These are phyloP conservation scores for Ophidiomyces ophidiicola DNA, from an alignment of 2,329 filamentous ascomycete species.

Conservation along the genomic window DNA sequence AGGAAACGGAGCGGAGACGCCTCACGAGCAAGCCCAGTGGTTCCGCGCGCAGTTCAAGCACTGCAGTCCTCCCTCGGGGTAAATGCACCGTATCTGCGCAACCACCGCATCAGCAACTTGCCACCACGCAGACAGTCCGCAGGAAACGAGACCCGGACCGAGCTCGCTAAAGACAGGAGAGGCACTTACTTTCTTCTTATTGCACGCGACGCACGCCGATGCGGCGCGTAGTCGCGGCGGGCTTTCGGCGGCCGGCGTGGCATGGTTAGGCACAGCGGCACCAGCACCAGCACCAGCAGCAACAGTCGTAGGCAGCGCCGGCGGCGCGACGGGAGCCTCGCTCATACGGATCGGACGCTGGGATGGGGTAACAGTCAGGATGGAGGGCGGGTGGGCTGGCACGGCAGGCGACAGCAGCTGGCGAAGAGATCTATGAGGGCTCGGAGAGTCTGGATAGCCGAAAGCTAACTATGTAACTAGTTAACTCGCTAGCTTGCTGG, in stretches of 20 bases:
- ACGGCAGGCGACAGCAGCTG: no score
- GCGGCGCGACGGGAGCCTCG: conserved; percentile 11
- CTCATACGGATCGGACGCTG: conserved; percentile 11
- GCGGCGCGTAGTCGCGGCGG: conserved; percentile 21
- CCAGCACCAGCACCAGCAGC: conserved; percentile 1
- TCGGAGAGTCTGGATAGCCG: no score
- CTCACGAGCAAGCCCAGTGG: conserved; percentile 22
- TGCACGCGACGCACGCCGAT: conserved; percentile 23
- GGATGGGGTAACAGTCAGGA: background rate
- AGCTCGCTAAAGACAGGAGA: background rate
- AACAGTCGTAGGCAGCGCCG: conserved; percentile 4
- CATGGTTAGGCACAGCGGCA: conserved; percentile 7
- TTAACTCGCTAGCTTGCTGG: no score
- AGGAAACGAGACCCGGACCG: no score
- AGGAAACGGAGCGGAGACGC: background rate
- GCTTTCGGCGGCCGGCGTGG: conserved; percentile 12
- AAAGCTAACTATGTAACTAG: no score
- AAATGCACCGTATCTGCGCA: conserved; percentile 22
- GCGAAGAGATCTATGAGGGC: no score
- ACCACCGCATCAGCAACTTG: conserved; percentile 1
- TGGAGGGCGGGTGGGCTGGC: no score
- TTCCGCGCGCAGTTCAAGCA: conserved; percentile 21
- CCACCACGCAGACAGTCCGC: no score
- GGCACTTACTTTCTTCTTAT: conserved; percentile 21
- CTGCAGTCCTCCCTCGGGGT: conserved; percentile 16